Base-by-base conservation (phyloP, 2,329 filamentous ascomycete genomes). In the Penicillium verrucosum region DNA sequence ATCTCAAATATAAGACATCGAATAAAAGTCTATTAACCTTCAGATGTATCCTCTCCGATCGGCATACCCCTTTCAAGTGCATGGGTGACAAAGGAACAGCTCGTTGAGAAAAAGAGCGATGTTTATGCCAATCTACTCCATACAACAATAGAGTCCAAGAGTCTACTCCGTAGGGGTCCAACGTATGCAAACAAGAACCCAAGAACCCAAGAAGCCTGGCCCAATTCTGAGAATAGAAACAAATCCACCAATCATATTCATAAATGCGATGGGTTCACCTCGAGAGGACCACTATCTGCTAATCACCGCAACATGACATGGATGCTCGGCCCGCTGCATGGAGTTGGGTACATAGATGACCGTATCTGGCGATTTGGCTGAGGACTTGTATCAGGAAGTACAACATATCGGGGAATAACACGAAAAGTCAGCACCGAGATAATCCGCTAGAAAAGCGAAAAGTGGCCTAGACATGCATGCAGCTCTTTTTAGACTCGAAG, bases 241-340 rank as follows among this genome's bases (percentile, higher is more conserved):
- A 4, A 8, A 41, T 0, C 11, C 23, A 34, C 14, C 18, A 25
- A 41, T 38, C 10, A 38, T 40, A 29, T 30, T 42, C 37, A 38
- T 18, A 18, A n/a, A 27, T 38, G 11, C 11, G 6, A 29, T 11
- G 14, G 14, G 6, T 51, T 55, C 18, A 38, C 21, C 45, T 21
- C 27, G 38, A 43, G 44, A 32, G 30, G 27, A 16, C 12, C 5
- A 42, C 40, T 16, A 60, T 58, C 53, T 34, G 47, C 29, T 42
- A 29, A 38, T 37, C 18, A 48, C 12, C 47, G 44, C 43, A 42
- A 54, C 36, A 48, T 48, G 42, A 32, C 63, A 59, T 58, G 62
- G 60, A 61, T 65, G 38, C 34, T 65, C 60, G 62, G 63, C 59
- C 62, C 58, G 55, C 45, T 60, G 55, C 57, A 65, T 57, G 40